Evolutionary conservation across 148 eudicot genomes (phyloP), one percentile per base, ranked within the genome.

Genomic region (Linanthus parryae): DNA sequence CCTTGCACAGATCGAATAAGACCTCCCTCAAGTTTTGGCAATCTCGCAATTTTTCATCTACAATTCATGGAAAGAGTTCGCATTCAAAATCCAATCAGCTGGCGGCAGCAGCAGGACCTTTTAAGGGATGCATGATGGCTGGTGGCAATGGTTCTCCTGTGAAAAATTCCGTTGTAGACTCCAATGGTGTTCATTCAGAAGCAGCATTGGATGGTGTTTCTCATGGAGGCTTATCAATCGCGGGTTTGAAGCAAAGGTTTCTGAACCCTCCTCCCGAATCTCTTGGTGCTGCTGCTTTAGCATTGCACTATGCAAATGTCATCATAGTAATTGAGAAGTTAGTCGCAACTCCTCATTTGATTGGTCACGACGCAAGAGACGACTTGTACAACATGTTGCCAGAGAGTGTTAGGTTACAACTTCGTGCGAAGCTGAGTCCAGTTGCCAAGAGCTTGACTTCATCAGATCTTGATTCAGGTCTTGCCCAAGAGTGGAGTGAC

Each of bases 321-420:
- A 71, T 82, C 26, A 71, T 71, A 19, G 67, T 82, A 8, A 73
- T 79, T 8, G 90, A 82, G 59, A 79, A 71, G 64, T 56, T 82
- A 48, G 74, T 71, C 35, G 73, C 71, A 0, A 56, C 85, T 47
- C 90, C 90, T 56, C 90, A 82, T 30, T 61, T 76, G 59, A 73
- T 82, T 56, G 78, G 82, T 4, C 51, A 61, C 14, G 90, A 82
- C 39, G 90, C 82, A 0, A 67, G 90, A 58, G 80, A 76, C 14
- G 85, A 82, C 53, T 49, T 82, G 26, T 82, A 82, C 66, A 59
- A 53, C 40, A 82, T 82, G 90, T 48, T 82, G 47, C 90, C 90
- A 2, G 46, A 59, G 22, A 79, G 77, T 40, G 54, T 82, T 13
- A 62, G 71, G 51, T 48, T 42, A 2, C 37, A 73, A 38, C 70